These are phyloP conservation scores for Evansstolkia leycettana DNA, from an alignment of 495 filamentous ascomycete genomes.

Conservation along the genomic window DNA sequence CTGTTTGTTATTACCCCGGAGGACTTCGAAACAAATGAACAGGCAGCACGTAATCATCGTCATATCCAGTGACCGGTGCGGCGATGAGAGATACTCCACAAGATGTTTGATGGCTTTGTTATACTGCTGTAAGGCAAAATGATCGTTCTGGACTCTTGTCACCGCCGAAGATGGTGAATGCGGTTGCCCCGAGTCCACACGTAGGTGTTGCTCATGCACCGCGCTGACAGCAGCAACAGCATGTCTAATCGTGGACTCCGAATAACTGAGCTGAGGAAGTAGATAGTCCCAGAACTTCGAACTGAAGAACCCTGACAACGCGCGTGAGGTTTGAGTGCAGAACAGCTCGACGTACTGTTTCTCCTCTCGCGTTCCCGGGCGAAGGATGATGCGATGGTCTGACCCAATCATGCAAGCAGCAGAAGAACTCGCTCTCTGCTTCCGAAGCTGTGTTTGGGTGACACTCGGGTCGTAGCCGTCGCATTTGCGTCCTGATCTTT, in stretches of 20 bases:
- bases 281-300: conserved; percentile 45
- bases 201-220: conserved; percentile 23
- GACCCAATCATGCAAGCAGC: background rate
- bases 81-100: conserved; percentile 3
- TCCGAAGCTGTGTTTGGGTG: too few species aligned
- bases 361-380: conserved; percentile 12
- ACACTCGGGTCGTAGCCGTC: conserved; percentile 13
- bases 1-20: conserved; percentile 9
- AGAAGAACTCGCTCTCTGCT: background rate
- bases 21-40: conserved; percentile 18
- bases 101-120: conserved; percentile 39
- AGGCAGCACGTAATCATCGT: conserved; percentile 17
- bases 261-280: conserved; percentile 44
- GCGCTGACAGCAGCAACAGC: conserved; percentile 53
- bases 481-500: conserved; percentile 34
- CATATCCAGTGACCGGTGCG: conserved; percentile 5
- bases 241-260: conserved; percentile 46
- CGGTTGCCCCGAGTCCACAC: too few species aligned
- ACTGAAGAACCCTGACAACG: conserved; percentile 47
- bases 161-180: too few species aligned
- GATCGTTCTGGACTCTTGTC: background rate
- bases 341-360: conserved; percentile 13
- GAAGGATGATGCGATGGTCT: conserved; percentile 6
- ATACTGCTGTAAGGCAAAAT: conserved; percentile 39
- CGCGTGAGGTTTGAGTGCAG: conserved; percentile 6